These are phyloP conservation scores for Syzygium oleosum DNA, from an alignment of 345 rosid genomes.

Conservation along the genomic window DNA sequence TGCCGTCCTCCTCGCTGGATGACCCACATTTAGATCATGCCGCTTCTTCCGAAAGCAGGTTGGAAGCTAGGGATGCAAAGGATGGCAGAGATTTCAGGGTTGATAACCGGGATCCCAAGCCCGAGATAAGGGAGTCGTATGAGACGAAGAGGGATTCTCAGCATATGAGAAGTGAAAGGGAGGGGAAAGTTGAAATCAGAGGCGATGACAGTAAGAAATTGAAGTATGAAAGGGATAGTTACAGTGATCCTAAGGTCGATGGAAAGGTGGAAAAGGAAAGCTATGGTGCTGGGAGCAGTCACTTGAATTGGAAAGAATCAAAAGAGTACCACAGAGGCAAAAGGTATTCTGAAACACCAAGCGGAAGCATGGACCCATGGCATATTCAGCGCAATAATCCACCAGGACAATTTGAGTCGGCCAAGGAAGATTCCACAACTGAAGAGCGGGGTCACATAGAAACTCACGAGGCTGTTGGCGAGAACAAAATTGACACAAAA, in stretches of 20 bases:
- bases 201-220: slow-evolving; percentile 61
- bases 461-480: slow-evolving; percentile 76
- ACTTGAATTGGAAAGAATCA: slow-evolving; percentile 75
- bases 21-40: slow-evolving; percentile 57
- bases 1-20: slow-evolving; percentile 35
- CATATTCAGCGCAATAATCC: slow-evolving; percentile 40
- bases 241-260: slow-evolving; percentile 49
- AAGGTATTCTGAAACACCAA: slow-evolving; percentile 51
- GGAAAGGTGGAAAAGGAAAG: slow-evolving; percentile 56
- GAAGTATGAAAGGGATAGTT: slow-evolving; percentile 51
- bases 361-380: slow-evolving; percentile 60
- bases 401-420: slow-evolving; percentile 45
- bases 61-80: slow-evolving; percentile 57
- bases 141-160: slow-evolving; percentile 77
- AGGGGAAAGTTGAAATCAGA: slow-evolving; percentile 50
- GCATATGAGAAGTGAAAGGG: slow-evolving; percentile 58
- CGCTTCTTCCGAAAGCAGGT: slow-evolving; percentile 29
- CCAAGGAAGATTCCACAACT: slow-evolving; percentile 44
- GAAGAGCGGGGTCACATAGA: slow-evolving; percentile 53
- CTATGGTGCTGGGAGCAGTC: slow-evolving; percentile 30
- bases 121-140: slow-evolving; percentile 48
- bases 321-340: slow-evolving; percentile 82
- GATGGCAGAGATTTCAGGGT: slow-evolving; percentile 44
- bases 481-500: slow-evolving; percentile 71
- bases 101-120: slow-evolving; percentile 54